Evolutionary conservation across 129 eudicot species (phyloP).

Genomic region (Ambrosia artemisiifolia): DNA sequence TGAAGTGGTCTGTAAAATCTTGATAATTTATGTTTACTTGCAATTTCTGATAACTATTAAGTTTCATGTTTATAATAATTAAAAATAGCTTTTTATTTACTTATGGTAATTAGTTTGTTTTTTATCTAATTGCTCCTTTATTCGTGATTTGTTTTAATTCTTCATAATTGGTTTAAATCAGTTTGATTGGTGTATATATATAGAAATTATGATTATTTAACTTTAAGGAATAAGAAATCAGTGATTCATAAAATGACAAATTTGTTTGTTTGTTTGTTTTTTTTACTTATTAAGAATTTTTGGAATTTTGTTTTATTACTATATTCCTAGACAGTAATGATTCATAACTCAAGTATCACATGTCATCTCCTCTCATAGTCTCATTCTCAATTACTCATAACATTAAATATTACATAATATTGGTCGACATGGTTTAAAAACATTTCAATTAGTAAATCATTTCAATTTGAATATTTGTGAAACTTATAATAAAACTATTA

Average conservation of each 20-base stretch:
- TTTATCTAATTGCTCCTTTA: neutral
- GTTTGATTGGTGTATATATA: neutral
- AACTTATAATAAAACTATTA: too few species aligned
- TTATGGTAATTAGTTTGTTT: constrained; percentile 1
- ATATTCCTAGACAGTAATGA: too few species aligned
- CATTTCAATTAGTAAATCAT: too few species aligned
- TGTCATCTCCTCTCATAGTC: too few species aligned
- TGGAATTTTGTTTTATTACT: too few species aligned
- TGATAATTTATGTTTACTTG: constrained; percentile 24
- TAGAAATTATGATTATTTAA: neutral
- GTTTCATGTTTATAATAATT: constrained; percentile 8
- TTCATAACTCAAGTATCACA: too few species aligned
- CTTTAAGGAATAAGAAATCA: neutral
- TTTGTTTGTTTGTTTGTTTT: too few species aligned
- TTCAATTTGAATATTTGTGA: too few species aligned
- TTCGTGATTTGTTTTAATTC: neutral
- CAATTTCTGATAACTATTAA: constrained; percentile 4
- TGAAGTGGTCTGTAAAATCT: constrained; percentile 45
- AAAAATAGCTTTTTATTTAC: neutral
- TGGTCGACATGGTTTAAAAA: too few species aligned
- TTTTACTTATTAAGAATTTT: too few species aligned
- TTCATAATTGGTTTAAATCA: neutral
- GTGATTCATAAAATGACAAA: neutral
- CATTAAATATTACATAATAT: too few species aligned
- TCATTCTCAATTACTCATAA: too few species aligned